Conservation (phyloP, 2,329 filamentous ascomycete species). For the Zalaria sp. region DNA sequence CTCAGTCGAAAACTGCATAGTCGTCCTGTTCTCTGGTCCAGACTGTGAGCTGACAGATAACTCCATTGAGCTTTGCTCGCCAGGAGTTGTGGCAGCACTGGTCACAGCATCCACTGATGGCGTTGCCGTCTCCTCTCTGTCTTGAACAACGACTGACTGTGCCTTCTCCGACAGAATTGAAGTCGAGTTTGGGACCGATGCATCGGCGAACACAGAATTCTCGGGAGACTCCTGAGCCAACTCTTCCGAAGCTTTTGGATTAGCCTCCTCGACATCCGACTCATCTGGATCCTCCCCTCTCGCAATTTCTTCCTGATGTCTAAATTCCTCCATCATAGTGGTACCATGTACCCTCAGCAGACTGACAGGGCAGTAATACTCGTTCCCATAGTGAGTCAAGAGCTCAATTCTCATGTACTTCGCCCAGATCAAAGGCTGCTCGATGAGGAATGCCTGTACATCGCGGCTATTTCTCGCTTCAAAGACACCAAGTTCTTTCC, state of each 20-base stretch:
- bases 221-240: conserved; percentile 3
- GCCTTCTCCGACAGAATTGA: conserved; percentile 1
- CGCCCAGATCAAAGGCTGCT: conserved; percentile 91
- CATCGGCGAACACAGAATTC: conserved; percentile 4
- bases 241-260: conserved; percentile 1
- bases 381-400: conserved; percentile 83
- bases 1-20: too few species aligned
- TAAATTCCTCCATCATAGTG: conserved; percentile 87
- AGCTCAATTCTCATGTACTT: conserved; percentile 88
- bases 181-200: too few species aligned
- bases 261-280: conserved; percentile 34
- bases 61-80: too few species aligned
- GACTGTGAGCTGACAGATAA: too few species aligned
- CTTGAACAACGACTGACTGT: too few species aligned
- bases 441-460: conserved; percentile 86
- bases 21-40: too few species aligned
- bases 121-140: too few species aligned
- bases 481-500: conserved; percentile 77
- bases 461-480: conserved; percentile 87
- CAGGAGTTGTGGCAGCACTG: too few species aligned
- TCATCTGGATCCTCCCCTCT: conserved; percentile 47
- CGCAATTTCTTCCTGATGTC: conserved; percentile 63
- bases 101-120: too few species aligned
- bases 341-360: conserved; percentile 83
- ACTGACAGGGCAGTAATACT: conserved; percentile 91